These are phyloP conservation scores for Endoconidiophora laricicola DNA, from an alignment of 2,329 filamentous ascomycete genomes.

Conservation along the genomic window DNA sequence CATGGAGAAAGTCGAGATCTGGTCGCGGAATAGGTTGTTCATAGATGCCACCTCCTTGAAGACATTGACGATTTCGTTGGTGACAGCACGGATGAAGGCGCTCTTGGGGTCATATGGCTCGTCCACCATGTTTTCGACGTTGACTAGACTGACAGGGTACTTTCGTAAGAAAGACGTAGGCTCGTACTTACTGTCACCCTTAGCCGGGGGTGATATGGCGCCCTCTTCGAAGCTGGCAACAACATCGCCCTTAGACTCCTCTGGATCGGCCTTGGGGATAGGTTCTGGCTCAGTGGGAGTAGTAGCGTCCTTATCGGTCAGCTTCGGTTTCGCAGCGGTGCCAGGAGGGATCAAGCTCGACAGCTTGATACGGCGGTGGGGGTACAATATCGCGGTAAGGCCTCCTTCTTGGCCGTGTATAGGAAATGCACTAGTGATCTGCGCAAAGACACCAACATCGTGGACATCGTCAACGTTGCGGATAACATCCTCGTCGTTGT, in stretches of 20 bases:
- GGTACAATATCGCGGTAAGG: slow-evolving; percentile 87
- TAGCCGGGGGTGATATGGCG: slow-evolving; percentile 39
- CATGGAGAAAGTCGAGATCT: slow-evolving; percentile 94
- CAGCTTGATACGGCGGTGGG: slow-evolving; percentile 84
- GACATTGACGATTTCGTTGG: slow-evolving; percentile 95
- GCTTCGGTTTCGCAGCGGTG: slow-evolving; percentile 29
- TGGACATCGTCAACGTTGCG: slow-evolving; percentile 82
- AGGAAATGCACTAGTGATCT: slow-evolving; percentile 92
- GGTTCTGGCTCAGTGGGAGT: slow-evolving; percentile 35
- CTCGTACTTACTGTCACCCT: slow-evolving; percentile 48
- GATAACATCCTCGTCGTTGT: slow-evolving; percentile 85
- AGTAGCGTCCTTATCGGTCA: slow-evolving; percentile 29
- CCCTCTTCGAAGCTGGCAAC: slow-evolving; percentile 93
- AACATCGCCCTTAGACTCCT: slow-evolving; percentile 77
- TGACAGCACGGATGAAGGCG: slow-evolving; percentile 74
- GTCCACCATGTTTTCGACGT: slow-evolving; percentile 83
- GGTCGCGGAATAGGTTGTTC: slow-evolving; percentile 90
- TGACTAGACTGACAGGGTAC: slow-evolving; percentile 83
- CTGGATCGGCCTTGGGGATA: slow-evolving; percentile 42
- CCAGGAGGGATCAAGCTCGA: slow-evolving; percentile 63
- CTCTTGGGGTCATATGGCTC: slow-evolving; percentile 83
- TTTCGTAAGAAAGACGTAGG: slow-evolving; percentile 82
- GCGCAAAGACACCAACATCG: slow-evolving; percentile 90
- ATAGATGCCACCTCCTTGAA: slow-evolving; percentile 93
- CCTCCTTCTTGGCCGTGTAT: slow-evolving; percentile 71